Evolutionary conservation across 352 stramenopile genomes (phyloP).

Genomic region (Phytopythium oedochilum): DNA sequence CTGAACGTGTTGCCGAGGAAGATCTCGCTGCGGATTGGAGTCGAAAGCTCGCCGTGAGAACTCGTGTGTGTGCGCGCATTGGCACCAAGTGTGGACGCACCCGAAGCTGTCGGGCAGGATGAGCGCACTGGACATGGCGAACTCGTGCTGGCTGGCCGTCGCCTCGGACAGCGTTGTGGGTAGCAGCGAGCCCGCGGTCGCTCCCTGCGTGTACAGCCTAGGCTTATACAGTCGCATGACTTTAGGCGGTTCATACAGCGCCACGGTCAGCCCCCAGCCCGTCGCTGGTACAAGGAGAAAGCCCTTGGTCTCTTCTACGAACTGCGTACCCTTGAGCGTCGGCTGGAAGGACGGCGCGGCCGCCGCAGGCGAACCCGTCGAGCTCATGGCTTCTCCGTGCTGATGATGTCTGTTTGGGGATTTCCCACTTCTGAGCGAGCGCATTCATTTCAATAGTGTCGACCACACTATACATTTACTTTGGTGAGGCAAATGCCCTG

Average conservation of each 20-base stretch:
- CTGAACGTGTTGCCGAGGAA: slow-evolving; percentile 91
- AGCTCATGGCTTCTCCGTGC: slow-evolving; percentile 6
- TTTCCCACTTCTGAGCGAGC: not conserved
- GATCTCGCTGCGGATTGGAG: slow-evolving; percentile 62
- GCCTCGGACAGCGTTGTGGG: slow-evolving; percentile 46
- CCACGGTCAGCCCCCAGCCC: not conserved
- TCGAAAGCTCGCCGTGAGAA: not conserved
- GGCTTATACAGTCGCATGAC: slow-evolving; percentile 92
- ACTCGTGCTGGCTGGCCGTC: slow-evolving; percentile 64
- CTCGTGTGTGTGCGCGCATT: not conserved
- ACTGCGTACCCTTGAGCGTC: slow-evolving; percentile 65
- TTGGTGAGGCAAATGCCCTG: not conserved
- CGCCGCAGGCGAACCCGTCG: slow-evolving; percentile 11
- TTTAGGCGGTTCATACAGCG: slow-evolving; percentile 5
- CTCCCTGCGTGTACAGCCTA: slow-evolving; percentile 63
- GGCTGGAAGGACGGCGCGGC: slow-evolving; percentile 39
- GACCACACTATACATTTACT: not conserved
- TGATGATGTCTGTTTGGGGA: not conserved
- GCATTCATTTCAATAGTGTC: not conserved
- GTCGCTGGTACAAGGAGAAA: not conserved
- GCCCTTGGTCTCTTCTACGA: not conserved
- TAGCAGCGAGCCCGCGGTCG: slow-evolving; percentile 47
- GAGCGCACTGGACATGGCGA: slow-evolving; percentile 85
- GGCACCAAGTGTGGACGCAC: slow-evolving; percentile 16
- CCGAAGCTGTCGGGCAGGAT: slow-evolving; percentile 91